These are phyloP conservation scores for Daldinia sp. DNA, from an alignment of 2,329 filamentous ascomycete genomes.

Conservation along the genomic window DNA sequence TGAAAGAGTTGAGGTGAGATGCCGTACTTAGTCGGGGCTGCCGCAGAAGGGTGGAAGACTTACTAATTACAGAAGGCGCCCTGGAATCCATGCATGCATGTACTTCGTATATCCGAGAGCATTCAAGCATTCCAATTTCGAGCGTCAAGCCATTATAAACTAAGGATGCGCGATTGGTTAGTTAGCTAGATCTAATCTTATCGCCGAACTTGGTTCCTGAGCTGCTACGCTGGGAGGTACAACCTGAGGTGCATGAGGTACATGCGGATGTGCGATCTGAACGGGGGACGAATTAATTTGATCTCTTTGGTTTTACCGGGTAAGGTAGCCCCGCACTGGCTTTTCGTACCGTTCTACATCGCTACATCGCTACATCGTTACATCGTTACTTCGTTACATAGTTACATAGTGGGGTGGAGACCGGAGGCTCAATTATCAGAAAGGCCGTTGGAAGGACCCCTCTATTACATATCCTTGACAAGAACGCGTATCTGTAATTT, in stretches of 20 bases:
- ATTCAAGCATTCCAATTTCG: background rate
- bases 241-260: background rate
- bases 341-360: background rate
- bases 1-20: background rate
- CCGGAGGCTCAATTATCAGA: background rate
- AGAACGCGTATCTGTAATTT: slow-evolving; percentile 19
- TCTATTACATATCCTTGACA: slow-evolving; percentile 17
- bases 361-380: background rate
- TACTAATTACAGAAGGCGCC: background rate
- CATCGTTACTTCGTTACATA: background rate
- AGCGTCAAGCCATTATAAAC: background rate
- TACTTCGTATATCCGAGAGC: slow-evolving; percentile 7
- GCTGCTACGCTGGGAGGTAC: background rate
- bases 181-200: slow-evolving; percentile 2
- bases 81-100: background rate
- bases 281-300: background rate
- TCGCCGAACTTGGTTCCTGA: background rate
- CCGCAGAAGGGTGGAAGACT: background rate
- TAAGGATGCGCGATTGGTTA: background rate
- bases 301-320: background rate
- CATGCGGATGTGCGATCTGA: background rate
- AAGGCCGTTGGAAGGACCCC: slow-evolving; percentile 13
- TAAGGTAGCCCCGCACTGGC: background rate
- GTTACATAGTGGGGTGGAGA: background rate
- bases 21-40: background rate